These are phyloP conservation scores for Erythrobasidium hasegawianum DNA, from an alignment of 1,284 basidiomycete species.

Conservation along the genomic window DNA sequence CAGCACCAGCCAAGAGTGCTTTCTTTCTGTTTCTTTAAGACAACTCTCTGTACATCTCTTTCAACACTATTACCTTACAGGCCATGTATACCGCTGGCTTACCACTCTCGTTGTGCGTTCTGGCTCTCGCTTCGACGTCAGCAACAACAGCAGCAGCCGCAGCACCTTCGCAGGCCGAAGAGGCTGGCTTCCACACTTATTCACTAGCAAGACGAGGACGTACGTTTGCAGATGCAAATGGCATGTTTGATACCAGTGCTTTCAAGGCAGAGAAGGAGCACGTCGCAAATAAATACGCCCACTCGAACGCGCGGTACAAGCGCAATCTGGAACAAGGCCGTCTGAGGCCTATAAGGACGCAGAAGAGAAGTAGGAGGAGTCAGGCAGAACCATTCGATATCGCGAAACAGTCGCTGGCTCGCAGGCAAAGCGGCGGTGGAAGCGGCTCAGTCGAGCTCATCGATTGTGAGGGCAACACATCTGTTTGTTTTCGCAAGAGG, in stretches of 20 bases:
- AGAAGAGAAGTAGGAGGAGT: background rate
- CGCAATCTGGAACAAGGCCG: constrained; percentile 26
- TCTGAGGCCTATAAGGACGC: background rate
- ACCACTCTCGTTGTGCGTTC: no score
- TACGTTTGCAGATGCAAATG: constrained; percentile 25
- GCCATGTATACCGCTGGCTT: no score
- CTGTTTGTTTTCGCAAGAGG: background rate
- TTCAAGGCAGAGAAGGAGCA: constrained; percentile 22
- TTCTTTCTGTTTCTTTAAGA: no score
- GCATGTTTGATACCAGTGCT: constrained; percentile 18
- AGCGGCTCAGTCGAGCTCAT: constrained; percentile 30
- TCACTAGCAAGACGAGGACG: background rate
- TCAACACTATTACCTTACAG: no score
- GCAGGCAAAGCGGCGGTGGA: background rate
- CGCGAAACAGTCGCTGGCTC: background rate
- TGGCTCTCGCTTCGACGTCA: no score
- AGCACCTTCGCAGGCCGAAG: background rate
- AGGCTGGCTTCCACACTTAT: constrained; percentile 1
- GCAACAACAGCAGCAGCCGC: background rate
- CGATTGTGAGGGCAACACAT: constrained; percentile 12
- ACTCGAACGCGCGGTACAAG: constrained; percentile 22
- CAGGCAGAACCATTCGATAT: constrained; percentile 14
- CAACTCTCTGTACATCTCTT: background rate
- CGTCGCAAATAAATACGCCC: constrained; percentile 30
- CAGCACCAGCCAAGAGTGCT: no score